Conservation (phyloP, 1,139 yeast species). For the Lodderomyces jiufengensis region DNA sequence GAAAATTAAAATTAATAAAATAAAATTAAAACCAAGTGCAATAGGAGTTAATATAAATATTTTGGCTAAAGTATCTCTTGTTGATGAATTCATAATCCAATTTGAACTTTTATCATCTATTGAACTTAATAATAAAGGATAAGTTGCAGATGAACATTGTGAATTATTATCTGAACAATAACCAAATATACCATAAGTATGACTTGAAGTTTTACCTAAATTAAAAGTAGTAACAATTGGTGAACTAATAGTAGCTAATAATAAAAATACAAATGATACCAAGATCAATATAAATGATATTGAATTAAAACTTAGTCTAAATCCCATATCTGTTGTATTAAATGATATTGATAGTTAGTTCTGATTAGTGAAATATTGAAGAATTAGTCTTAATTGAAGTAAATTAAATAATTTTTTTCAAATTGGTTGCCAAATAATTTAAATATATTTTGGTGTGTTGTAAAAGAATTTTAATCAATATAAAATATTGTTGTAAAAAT, state of each 20-base stretch:
- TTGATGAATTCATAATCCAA: constrained; percentile 29
- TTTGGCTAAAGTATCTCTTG: constrained; percentile 65
- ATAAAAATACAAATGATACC: constrained; percentile 45
- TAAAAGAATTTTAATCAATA: no score
- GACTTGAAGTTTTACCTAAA: constrained; percentile 42
- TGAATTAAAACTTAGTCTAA: constrained; percentile 24
- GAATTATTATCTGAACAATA: constrained; percentile 46
- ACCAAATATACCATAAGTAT: constrained; percentile 84
- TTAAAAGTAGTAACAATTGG: constrained; percentile 40
- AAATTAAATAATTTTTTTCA: no score
- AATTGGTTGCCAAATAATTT: no score
- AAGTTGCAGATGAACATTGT: constrained; percentile 46
- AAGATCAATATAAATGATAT: constrained; percentile 30
- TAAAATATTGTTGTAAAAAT: no score
- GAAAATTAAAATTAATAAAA: constrained; percentile 35
- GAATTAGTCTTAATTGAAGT: no score
- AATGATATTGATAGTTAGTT: no score
- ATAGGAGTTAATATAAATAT: constrained; percentile 77
- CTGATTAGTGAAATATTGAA: no score
- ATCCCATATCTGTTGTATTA: constrained; percentile 7
- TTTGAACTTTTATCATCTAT: constrained; percentile 16
- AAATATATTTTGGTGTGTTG: no score
- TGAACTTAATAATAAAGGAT: constrained; percentile 28
- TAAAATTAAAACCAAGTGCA: constrained; percentile 71
- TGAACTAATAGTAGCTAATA: constrained; percentile 49